Evolutionary conservation across 1,284 basidiomycete genomes (phyloP), one percentile per base, ranked within the genome.

Genomic region (Trametes hirsuta): DNA sequence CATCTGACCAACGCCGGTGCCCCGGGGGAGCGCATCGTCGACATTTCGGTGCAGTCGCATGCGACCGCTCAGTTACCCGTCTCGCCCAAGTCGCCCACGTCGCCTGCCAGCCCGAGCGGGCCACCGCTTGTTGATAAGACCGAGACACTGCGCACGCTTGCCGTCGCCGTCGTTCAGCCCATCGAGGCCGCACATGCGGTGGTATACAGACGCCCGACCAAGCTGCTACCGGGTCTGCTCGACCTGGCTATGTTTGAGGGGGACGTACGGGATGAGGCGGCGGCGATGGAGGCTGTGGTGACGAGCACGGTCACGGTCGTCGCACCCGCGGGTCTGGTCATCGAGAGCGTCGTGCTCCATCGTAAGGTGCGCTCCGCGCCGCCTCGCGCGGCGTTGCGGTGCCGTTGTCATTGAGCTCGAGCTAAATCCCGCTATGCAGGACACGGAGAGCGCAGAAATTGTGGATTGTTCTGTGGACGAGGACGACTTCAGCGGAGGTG

Each of bases 21-120:
- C 1, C 75, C 81, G 0, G 90, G 90, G 3, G 84, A 88, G 50
- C 80, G 91, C 35, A 79, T 83, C 47, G 74, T 94, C 47, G 92
- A 94, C 69, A 79, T 94, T 30, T 93, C 92, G 1, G 76, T 93
- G 44, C 90, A 88, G 59, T 88, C 90, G 14, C 75, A 77, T 15
- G 68, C 78, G 40, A 58, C 69, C 73, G 11, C 59, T 63, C 59
- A 34, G 41, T 25, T 55, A 21, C 62, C 70, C 8, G 53, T 59
- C 4, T 67, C 66, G 39, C 72, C 72, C 5, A 40, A 3, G 39
- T 59, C 2, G 57, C 71, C 9, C 21, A 50, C 35, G 2, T 24
- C 48, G 3, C 66, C 71, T 0, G 25, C 51, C 4, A 66, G 56
- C 42, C 63, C 64, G 11, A 40, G 55, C 2, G 58, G 55, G 1